Conservation (phyloP, 371 early-diverging fungal species). For the Mucor lusitanicus region DNA sequence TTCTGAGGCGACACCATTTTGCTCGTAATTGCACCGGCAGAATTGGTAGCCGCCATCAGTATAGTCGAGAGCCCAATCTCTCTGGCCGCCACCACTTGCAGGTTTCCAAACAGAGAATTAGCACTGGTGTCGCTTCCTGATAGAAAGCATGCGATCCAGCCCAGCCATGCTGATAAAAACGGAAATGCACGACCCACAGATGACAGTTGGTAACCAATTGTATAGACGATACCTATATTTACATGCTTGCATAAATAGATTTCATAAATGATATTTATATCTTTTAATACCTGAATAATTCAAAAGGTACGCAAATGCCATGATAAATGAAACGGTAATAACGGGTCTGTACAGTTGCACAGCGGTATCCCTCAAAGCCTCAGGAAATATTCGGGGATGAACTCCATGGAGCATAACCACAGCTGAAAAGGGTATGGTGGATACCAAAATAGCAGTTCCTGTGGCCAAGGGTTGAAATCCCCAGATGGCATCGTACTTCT, state of each 20-base stretch:
- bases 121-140: conserved; percentile 49
- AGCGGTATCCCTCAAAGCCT: conserved; percentile 26
- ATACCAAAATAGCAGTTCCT: conserved; percentile 41
- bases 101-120: conserved; percentile 44
- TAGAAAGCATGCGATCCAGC: conserved; percentile 49
- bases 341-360: conserved; percentile 39
- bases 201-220: conserved; percentile 39
- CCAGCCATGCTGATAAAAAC: conserved; percentile 45
- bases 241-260: background rate
- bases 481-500: conserved; percentile 46
- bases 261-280: background rate
- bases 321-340: conserved; percentile 44
- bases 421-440: conserved; percentile 25
- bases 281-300: conserved; percentile 34
- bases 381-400: conserved; percentile 17
- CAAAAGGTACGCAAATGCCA: conserved; percentile 49
- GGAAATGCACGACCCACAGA: conserved; percentile 46
- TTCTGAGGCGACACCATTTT: conserved; percentile 53
- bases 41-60: conserved; percentile 45
- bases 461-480: conserved; percentile 45
- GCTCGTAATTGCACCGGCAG: conserved; percentile 38
- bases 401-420: conserved; percentile 28
- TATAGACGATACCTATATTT: conserved; percentile 42
- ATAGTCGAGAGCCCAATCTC: conserved; percentile 43
- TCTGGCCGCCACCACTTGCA: conserved; percentile 44